Percentiles rank a stretch among this genome's conserved stretches.
These are phyloP conservation scores for Ustulina deusta DNA, from an alignment of 2,329 filamentous ascomycete genomes.

Conservation along the genomic window DNA sequence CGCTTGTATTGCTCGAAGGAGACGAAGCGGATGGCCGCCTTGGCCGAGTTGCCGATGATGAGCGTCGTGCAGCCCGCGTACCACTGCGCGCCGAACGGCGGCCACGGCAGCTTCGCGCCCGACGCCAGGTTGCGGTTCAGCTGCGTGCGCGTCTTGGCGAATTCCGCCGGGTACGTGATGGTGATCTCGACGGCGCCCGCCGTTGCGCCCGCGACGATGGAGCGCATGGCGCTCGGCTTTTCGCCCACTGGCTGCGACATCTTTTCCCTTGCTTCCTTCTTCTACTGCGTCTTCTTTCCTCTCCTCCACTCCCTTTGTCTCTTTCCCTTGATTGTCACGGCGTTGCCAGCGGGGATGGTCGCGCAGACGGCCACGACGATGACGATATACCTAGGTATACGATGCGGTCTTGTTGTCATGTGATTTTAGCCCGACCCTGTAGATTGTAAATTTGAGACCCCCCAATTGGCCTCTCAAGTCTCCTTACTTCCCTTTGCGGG, in stretches of 20 bases:
- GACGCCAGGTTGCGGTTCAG: slow-evolving; percentile 86
- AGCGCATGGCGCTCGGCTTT: slow-evolving; percentile 83
- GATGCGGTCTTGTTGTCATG: background rate
- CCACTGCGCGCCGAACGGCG: slow-evolving; percentile 93
- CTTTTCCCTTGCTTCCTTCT: background rate
- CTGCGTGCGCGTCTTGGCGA: slow-evolving; percentile 95
- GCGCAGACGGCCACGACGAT: too few species aligned
- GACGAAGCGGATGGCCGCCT: slow-evolving; percentile 95
- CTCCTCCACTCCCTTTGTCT: background rate
- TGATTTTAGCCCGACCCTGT: background rate
- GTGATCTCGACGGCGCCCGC: slow-evolving; percentile 95
- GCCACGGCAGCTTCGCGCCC: slow-evolving; percentile 91
- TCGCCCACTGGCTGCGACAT: slow-evolving; percentile 50
- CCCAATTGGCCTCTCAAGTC: slow-evolving; percentile 6
- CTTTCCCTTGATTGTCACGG: background rate
- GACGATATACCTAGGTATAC: too few species aligned
- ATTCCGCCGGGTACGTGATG: slow-evolving; percentile 85
- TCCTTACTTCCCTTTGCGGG: background rate
- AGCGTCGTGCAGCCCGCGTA: slow-evolving; percentile 97
- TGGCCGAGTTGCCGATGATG: slow-evolving; percentile 96
- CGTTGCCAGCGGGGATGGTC: background rate
- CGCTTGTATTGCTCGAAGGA: slow-evolving; percentile 96
- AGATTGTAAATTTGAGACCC: background rate
- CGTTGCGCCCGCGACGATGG: slow-evolving; percentile 90
- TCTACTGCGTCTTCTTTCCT: too few species aligned